Base-by-base conservation (phyloP, 208 protist species). In the Acanthamoeba royreba region DNA sequence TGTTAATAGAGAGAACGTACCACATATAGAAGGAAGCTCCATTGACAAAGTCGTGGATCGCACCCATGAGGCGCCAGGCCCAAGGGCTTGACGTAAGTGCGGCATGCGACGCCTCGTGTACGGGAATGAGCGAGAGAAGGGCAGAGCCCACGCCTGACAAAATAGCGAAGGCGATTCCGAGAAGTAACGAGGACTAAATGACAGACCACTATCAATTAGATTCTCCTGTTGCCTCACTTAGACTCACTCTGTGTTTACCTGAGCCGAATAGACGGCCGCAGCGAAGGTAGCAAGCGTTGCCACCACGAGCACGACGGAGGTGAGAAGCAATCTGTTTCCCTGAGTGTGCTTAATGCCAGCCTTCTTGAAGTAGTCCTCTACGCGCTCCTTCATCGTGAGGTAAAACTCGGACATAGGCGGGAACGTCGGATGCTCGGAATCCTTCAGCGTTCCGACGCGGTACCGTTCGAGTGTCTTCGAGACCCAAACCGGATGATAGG, bases 61-160 rank as follows among this genome's bases (percentile, higher is more conserved):
- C 88, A 28, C 88, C 88, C 88, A 92, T 83, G 0, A 79, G 31
- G 22, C 46, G 46, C 96, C 96, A 97, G 19, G 96, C 83, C 2
- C 8, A 87, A 33, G 95, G 96, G 47, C 49, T 79, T 33, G 79
- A 66, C 31, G 94, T 90, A 33, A 96, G 42, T 3, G 95, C 83
- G 31, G 94, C 58, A 77, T 97, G 96, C 66, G 83, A 95, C 28
- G 53, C 85, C 25, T 97, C 96, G 81, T 97, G 96, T 92, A 97
- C 96, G 17, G 95, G 81, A 45, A 95, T 92, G 8, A 97, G 69
- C 22, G 92, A 83, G 3, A 96, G 66, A 11, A 95, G 85, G 28
- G 94, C 45, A 31, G 79, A 40, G 43, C 43, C n/a, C 25, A 72
- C 5, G 22, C 88, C 94, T 22, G 61, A 93, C 1, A 33, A 22